Conservation (phyloP, 805 yeast genomes). For the Candida nonsorbophila region DNA sequence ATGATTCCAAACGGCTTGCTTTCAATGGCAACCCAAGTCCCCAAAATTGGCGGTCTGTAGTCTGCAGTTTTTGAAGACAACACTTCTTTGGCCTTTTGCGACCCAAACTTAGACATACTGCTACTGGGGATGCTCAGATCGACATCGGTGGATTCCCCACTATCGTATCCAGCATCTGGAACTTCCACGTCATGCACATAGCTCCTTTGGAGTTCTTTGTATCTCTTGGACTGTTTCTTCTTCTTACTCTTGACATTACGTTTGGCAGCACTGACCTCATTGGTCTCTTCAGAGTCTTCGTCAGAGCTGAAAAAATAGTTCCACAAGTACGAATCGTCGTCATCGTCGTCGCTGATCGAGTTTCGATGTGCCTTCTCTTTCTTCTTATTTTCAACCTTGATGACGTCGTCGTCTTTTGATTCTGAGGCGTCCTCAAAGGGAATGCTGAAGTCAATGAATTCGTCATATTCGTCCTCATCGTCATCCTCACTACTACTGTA, state of each 20-base stretch:
- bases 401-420: constrained; percentile 1
- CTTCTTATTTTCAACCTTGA: constrained; percentile 3
- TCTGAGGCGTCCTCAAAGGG: constrained; percentile 19
- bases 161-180: constrained; percentile 35
- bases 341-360: constrained; percentile 32
- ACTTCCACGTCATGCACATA: constrained; percentile 1
- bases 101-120: constrained; percentile 48
- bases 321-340: constrained; percentile 70
- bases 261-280: constrained; percentile 6
- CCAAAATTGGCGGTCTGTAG: constrained; percentile 85
- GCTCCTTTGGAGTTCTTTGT: background rate
- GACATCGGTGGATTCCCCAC: constrained; percentile 93
- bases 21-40: constrained; percentile 81
- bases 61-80: constrained; percentile 83
- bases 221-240: constrained; percentile 19
- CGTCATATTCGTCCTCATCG: constrained; percentile 38
- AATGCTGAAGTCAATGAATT: constrained; percentile 30
- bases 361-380: constrained; percentile 4
- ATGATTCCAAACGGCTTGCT: constrained; percentile 88
- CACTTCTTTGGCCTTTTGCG: constrained; percentile 87
- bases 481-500: constrained; percentile 12
- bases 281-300: constrained; percentile 24
- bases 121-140: constrained; percentile 77
- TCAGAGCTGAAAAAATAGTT: constrained; percentile 60
- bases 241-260: constrained; percentile 7